Conservation (phyloP, 495 filamentous ascomycete genomes). For the Penicillium fimorum region DNA sequence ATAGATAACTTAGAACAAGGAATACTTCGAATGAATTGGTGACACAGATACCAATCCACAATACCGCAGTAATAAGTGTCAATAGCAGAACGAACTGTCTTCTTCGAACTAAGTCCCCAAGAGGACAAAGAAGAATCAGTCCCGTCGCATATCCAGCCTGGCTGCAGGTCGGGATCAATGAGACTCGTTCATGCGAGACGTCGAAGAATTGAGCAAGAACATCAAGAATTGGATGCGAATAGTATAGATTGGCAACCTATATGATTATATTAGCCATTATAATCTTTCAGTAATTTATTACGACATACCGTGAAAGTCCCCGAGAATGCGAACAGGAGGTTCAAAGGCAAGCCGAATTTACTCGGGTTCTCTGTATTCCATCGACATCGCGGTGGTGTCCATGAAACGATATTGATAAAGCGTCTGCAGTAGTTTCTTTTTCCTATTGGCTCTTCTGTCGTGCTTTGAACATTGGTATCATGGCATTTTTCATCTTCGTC, state of each 20-base stretch:
- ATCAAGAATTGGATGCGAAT: conserved; percentile 67
- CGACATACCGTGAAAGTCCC: conserved; percentile 30
- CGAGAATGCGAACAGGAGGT: conserved; percentile 59
- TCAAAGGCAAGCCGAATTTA: conserved; percentile 58
- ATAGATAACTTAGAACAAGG: conserved; percentile 65
- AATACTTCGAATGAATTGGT: conserved; percentile 65
- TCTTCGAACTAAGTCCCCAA: conserved; percentile 71
- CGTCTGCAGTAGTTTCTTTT: neutral
- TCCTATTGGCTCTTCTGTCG: neutral
- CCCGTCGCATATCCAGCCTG: conserved; percentile 80
- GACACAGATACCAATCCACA: conserved; percentile 69
- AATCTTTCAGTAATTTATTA: neutral
- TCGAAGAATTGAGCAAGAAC: conserved; percentile 59
- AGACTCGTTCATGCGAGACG: conserved; percentile 56
- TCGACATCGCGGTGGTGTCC: conserved; percentile 56
- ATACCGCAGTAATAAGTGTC: conserved; percentile 62
- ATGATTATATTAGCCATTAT: neutral
- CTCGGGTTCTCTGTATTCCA: conserved; percentile 57
- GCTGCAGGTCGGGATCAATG: conserved; percentile 70
- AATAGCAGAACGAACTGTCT: conserved; percentile 67
- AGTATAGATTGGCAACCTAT: conserved; percentile 66
- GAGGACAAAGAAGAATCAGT: conserved; percentile 71
- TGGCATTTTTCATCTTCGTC: conserved; percentile 3
- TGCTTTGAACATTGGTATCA: neutral
- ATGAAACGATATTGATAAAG: conserved; percentile 37